A percentile compares a stretch with the other conserved stretches of the same genome.
Evolutionary conservation across 1,284 basidiomycete species (phyloP).

Genomic region (Boletus calvinii): DNA sequence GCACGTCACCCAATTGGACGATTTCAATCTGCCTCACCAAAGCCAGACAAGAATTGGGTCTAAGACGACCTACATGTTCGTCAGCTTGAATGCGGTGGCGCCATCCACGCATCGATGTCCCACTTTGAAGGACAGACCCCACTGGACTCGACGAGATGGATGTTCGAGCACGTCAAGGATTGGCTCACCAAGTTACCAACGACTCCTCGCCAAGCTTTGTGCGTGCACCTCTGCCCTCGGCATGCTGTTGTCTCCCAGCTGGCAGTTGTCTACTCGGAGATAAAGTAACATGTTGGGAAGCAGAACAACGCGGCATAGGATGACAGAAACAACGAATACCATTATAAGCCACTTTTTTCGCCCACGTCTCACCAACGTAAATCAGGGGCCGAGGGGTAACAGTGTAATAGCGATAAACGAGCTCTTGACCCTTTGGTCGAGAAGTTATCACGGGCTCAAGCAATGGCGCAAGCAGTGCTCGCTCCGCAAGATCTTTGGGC

Average conservation of each 20-base stretch:
- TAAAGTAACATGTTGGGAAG: too few species aligned
- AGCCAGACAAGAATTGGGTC: background rate
- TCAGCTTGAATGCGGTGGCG: background rate
- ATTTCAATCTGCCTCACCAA: background rate
- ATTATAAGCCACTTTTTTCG: conserved; percentile 1
- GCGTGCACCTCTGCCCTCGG: too few species aligned
- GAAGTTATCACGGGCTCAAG: conserved; percentile 2
- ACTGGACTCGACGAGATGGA: background rate
- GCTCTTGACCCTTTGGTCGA: conserved; percentile 15
- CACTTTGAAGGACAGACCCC: background rate
- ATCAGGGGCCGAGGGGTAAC: background rate
- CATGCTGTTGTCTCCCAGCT: too few species aligned
- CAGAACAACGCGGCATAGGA: too few species aligned
- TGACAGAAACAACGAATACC: too few species aligned
- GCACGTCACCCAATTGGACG: too few species aligned
- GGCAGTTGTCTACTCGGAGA: too few species aligned
- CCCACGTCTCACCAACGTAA: conserved; percentile 10
- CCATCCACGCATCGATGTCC: background rate
- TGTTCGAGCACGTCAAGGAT: background rate
- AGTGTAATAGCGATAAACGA: conserved; percentile 5
- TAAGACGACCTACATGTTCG: background rate
- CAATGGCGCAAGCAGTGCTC: conserved; percentile 8
- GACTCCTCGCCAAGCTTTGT: too few species aligned
- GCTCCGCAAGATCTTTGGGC: conserved; percentile 7
- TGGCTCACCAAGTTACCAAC: too few species aligned